A percentile compares a stretch with the other conserved stretches of the same genome.
Evolutionary conservation across 1,139 yeast species (phyloP).

Genomic region (Oligophagozyma castellii): DNA sequence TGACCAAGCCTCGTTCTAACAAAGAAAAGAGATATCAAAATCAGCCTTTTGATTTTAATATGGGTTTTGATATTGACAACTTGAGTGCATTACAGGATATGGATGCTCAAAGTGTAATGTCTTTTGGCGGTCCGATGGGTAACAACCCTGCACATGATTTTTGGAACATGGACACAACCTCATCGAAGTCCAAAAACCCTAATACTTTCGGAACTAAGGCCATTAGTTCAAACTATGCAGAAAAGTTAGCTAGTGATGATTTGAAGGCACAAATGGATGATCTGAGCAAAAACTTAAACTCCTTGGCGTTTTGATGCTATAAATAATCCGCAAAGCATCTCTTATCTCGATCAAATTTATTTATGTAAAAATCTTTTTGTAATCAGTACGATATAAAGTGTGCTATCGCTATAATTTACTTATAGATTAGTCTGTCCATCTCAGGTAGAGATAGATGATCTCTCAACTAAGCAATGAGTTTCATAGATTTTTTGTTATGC

Average conservation of each 20-base stretch:
- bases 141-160: constrained; percentile 13
- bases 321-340: too few relatives aligned
- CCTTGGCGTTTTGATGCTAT: neutral
- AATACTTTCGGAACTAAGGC: too few relatives aligned
- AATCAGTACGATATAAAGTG: too few relatives aligned
- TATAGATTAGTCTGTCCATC: too few relatives aligned
- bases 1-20: constrained; percentile 26
- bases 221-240: neutral
- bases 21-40: constrained; percentile 5
- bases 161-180: neutral
- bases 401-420: too few relatives aligned
- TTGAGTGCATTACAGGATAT: constrained; percentile 24
- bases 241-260: neutral
- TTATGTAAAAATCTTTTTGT: too few relatives aligned
- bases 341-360: too few relatives aligned
- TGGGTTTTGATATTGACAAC: constrained; percentile 12
- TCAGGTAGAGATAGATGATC: too few relatives aligned
- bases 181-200: neutral
- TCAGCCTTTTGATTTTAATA: constrained; percentile 9
- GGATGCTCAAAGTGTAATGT: constrained; percentile 38
- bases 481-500: too few relatives aligned
- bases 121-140: constrained; percentile 26
- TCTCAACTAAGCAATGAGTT: too few relatives aligned
- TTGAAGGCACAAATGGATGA: neutral
- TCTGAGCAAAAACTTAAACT: neutral